Evolutionary conservation across 352 stramenopile species (phyloP).

Genomic region (Phytophthora aleatoria): DNA sequence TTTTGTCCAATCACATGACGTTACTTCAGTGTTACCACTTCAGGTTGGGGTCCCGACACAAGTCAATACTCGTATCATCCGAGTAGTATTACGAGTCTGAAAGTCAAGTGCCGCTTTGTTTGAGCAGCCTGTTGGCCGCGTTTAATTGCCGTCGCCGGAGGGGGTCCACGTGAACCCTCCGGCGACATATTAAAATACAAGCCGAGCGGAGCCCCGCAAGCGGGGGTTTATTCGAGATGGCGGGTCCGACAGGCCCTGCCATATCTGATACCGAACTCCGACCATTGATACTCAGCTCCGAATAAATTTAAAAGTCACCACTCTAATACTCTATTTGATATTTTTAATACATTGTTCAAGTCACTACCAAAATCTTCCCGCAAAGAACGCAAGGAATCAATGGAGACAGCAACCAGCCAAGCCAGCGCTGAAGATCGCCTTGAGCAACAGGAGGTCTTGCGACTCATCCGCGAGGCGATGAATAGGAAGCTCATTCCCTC

Average conservation of each 20-base stretch:
- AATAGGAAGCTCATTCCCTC: background rate
- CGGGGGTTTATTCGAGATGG: background rate
- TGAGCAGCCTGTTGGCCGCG: no score
- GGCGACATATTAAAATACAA: no score
- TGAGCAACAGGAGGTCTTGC: background rate
- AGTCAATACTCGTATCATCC: no score
- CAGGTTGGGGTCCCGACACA: no score
- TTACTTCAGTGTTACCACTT: no score
- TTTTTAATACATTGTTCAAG: background rate
- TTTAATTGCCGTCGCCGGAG: no score
- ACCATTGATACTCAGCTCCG: background rate
- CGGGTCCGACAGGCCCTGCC: background rate
- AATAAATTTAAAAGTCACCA: background rate
- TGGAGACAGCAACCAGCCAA: background rate
- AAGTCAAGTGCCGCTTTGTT: no score
- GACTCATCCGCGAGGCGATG: background rate
- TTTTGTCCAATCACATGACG: no score
- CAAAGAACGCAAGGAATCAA: background rate
- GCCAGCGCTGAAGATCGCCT: background rate
- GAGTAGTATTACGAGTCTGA: no score
- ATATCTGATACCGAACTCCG: slow-evolving; percentile 1
- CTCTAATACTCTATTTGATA: background rate
- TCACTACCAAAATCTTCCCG: background rate
- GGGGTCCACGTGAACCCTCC: no score
- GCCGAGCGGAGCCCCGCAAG: no score